Evolutionary conservation across 352 stramenopile genomes (phyloP), one percentile per base, ranked within the genome.

Genomic region (Phytopythium aichiense): DNA sequence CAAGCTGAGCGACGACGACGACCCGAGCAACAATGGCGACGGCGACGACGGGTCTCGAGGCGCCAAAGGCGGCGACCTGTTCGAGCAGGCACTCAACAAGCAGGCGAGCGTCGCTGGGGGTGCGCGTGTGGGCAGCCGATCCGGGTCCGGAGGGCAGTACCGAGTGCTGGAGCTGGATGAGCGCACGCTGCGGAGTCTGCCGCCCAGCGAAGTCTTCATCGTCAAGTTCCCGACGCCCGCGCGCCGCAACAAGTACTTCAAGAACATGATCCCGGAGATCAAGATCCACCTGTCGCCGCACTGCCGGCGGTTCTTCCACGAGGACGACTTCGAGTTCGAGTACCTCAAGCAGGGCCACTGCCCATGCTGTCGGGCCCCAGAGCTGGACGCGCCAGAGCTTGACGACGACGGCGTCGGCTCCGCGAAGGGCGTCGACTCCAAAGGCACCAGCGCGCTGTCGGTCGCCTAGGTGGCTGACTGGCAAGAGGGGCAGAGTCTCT

Each of bases 301-400:
- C 56, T 98, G 94, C 68, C 87, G 92, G 51, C 80, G 83, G 48
- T 98, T 98, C 59, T 98, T 98, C 77, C 89, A 98, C 72, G 88
- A 97, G 61, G 88, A 98, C 69, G 92, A 98, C 72, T 98, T 98
- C 65, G 95, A 98, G 77, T 96, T 97, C 49, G 88, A 92, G 53
- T 94, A 97, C 63, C 76, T 98, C 25, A 92, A 87, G 58, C 75
- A 87, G 8, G 85, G 86, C 30, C 61, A 82, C 42, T 98, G 94
- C 66, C 92, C 90, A n/a, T 97, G 89, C 70, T 98, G 89, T 54
- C 84, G 91, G 37, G 62, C 90, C 6, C 25, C 66, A 18, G 82
- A 93, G 58, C 73, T 88, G 51, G 63, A 74, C 25, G 60, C 60
- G 15, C 51, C 57, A 1, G 35, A 60, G 45, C 33, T 50, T 2